Conservation (phyloP, 1,284 basidiomycete genomes). For the Malassezia caprae region DNA sequence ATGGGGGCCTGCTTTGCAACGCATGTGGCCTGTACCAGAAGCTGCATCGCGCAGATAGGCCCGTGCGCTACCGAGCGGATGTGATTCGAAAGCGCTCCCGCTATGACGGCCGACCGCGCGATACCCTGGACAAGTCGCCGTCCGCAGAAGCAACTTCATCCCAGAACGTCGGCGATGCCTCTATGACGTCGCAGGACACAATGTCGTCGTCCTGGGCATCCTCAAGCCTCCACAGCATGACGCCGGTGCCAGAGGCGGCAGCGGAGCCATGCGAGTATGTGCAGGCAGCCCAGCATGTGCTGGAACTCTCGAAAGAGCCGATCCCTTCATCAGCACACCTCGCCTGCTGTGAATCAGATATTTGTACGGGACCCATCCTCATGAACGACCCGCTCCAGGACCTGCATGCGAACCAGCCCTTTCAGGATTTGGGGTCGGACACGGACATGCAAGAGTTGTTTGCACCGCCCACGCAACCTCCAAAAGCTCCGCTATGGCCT, state of each 20-base stretch:
- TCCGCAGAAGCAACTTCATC: neutral
- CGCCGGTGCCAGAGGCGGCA: neutral
- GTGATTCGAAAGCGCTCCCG: conserved; percentile 41
- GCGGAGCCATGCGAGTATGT: conserved; percentile 1
- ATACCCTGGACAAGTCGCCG: neutral
- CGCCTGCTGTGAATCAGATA: conserved; percentile 10
- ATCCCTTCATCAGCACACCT: neutral
- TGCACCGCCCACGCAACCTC: neutral
- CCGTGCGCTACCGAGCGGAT: conserved; percentile 39
- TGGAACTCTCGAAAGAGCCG: conserved; percentile 8
- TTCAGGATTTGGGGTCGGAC: neutral
- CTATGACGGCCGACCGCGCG: conserved; percentile 21
- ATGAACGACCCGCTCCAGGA: conserved; percentile 1
- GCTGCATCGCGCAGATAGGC: conserved; percentile 36
- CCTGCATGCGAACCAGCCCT: neutral
- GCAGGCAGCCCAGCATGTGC: neutral
- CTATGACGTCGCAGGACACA: neutral
- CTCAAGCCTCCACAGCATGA: neutral
- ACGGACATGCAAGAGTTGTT: neutral
- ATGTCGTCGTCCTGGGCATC: neutral
- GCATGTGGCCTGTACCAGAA: conserved; percentile 41
- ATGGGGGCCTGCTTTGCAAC: conserved; percentile 39
- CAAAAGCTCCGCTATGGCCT: conserved; percentile 4
- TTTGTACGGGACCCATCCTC: conserved; percentile 13
- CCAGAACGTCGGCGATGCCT: neutral